Evolutionary conservation across 495 filamentous ascomycete species (phyloP).

Genomic region (Ascodesmis nigricans): DNA sequence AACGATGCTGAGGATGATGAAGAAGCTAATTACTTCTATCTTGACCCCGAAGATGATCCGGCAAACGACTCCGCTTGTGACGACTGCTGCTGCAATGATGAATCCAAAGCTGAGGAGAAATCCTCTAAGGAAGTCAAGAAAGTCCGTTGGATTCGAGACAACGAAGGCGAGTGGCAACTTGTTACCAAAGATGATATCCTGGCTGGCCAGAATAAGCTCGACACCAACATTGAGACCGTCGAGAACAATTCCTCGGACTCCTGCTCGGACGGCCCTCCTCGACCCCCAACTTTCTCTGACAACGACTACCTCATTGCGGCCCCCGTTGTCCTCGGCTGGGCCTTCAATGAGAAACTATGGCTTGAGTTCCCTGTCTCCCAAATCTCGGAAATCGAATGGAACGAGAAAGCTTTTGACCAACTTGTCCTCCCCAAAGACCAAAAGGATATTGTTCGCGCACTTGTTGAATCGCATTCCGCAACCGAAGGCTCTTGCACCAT

Average conservation of each 20-base stretch:
- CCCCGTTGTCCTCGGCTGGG: slow-evolving; percentile 83
- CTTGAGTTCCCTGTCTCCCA: slow-evolving; percentile 72
- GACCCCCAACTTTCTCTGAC: slow-evolving; percentile 62
- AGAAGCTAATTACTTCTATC: slow-evolving; percentile 27
- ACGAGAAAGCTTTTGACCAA: slow-evolving; percentile 56
- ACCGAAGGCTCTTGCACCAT: slow-evolving; percentile 57
- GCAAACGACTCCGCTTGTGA: neutral
- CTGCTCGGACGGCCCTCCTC: too few species aligned
- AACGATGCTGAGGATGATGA: slow-evolving; percentile 40
- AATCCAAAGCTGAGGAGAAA: slow-evolving; percentile 32
- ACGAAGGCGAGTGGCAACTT: slow-evolving; percentile 35
- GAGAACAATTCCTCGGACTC: too few species aligned
- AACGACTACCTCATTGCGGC: slow-evolving; percentile 76
- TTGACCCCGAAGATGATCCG: slow-evolving; percentile 12
- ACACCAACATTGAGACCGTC: too few species aligned
- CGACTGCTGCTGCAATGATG: slow-evolving; percentile 14
- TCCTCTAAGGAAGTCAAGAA: too few species aligned
- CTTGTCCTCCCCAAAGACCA: slow-evolving; percentile 54
- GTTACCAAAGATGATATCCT: slow-evolving; percentile 4
- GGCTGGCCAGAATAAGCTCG: too few species aligned
- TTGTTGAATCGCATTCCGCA: slow-evolving; percentile 52
- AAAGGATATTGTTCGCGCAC: slow-evolving; percentile 58
- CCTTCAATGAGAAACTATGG: slow-evolving; percentile 79
- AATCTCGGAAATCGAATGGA: slow-evolving; percentile 63
- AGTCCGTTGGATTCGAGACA: slow-evolving; percentile 45